A percentile compares a stretch with the other conserved stretches of the same genome.
Evolutionary conservation across 495 filamentous ascomycete genomes (phyloP).

Genomic region (Xanthoparmelia taractica): DNA sequence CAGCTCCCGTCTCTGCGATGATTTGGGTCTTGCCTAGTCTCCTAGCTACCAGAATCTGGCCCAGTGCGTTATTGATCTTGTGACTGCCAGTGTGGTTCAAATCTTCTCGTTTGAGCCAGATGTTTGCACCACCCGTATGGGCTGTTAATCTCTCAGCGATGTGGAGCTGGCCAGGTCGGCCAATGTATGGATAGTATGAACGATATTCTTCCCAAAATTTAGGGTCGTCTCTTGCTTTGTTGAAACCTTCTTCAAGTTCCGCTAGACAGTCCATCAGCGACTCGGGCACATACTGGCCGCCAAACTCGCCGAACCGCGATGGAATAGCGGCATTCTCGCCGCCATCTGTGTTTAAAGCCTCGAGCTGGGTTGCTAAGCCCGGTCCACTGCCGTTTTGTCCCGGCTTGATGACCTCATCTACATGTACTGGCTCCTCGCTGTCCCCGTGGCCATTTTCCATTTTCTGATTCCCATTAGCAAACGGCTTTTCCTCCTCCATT

Average conservation of each 20-base stretch:
- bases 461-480: slow-evolving; percentile 35
- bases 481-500: slow-evolving; percentile 41
- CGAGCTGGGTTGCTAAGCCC: slow-evolving; percentile 63
- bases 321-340: slow-evolving; percentile 53
- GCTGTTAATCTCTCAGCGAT: slow-evolving; percentile 80
- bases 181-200: slow-evolving; percentile 97
- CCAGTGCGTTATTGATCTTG: slow-evolving; percentile 96
- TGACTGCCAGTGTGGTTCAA: slow-evolving; percentile 81
- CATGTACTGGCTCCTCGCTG: slow-evolving; percentile 37
- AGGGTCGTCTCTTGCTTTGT: slow-evolving; percentile 73
- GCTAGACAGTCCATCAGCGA: slow-evolving; percentile 94
- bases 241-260: slow-evolving; percentile 88
- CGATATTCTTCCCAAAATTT: slow-evolving; percentile 96
- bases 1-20: slow-evolving; percentile 94
- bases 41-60: slow-evolving; percentile 75
- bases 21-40: slow-evolving; percentile 85
- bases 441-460: slow-evolving; percentile 30
- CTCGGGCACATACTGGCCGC: slow-evolving; percentile 98
- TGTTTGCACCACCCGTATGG: slow-evolving; percentile 79
- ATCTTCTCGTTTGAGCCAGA: slow-evolving; percentile 94
- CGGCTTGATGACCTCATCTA: slow-evolving; percentile 57
- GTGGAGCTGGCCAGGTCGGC: slow-evolving; percentile 85
- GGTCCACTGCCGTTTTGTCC: slow-evolving; percentile 49
- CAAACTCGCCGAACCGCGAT: slow-evolving; percentile 89
- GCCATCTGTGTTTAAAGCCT: slow-evolving; percentile 54